phyloP scores from a whole-genome alignment of 1,139 yeast species.

The Yamadazyma songkhlaensis region DNA sequence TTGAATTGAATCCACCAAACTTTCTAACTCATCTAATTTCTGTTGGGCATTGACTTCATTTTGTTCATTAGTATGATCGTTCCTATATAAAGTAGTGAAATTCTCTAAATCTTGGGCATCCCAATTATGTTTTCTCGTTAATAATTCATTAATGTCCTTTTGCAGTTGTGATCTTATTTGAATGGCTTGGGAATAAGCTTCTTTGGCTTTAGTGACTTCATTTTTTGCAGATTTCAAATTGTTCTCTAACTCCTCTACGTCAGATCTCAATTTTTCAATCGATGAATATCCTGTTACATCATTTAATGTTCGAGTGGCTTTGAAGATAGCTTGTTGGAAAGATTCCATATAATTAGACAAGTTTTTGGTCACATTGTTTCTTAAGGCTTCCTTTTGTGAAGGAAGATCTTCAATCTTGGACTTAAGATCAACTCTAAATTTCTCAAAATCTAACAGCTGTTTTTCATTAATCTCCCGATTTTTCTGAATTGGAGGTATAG shows the following conservation, averaged over 20 bases:
- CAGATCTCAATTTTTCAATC: slow-evolving; percentile 66
- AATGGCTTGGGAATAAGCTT: slow-evolving; percentile 59
- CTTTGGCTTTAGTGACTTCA: slow-evolving; percentile 49
- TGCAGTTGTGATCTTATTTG: slow-evolving; percentile 69
- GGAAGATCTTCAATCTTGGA: slow-evolving; percentile 26
- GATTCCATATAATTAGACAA: slow-evolving; percentile 57
- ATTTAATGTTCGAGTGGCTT: slow-evolving; percentile 74
- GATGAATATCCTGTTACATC: slow-evolving; percentile 91
- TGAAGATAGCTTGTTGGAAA: slow-evolving; percentile 60
- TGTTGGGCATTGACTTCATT: slow-evolving; percentile 54
- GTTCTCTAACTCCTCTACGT: slow-evolving; percentile 51
- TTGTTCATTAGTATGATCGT: slow-evolving; percentile 75
- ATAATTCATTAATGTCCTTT: slow-evolving; percentile 79
- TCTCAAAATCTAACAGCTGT: background rate
- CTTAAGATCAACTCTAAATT: background rate
- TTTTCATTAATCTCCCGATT: background rate
- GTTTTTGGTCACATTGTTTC: slow-evolving; percentile 23
- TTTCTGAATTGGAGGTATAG: background rate
- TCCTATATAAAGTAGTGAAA: slow-evolving; percentile 76
- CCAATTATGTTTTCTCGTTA: slow-evolving; percentile 88
- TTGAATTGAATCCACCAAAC: slow-evolving; percentile 66
- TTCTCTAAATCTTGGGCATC: slow-evolving; percentile 70
- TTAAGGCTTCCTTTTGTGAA: slow-evolving; percentile 25
- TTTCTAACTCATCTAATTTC: slow-evolving; percentile 56
- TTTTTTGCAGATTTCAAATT: slow-evolving; percentile 51